These are phyloP conservation scores for Monosporozyma aquatica DNA, from an alignment of 805 yeast genomes.

Conservation along the genomic window DNA sequence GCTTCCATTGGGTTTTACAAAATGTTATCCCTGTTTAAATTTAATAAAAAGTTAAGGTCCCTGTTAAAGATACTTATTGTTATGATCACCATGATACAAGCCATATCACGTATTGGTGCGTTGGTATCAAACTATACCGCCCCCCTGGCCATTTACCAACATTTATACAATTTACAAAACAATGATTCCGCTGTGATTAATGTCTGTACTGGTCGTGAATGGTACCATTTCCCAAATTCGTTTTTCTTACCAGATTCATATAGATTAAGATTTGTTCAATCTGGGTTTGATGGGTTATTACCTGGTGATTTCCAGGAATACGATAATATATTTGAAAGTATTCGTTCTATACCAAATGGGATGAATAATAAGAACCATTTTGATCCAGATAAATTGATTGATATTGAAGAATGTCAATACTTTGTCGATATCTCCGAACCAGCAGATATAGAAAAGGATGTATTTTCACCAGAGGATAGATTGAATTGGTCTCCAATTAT, in stretches of 20 bases:
- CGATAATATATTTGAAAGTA: constrained; percentile 23
- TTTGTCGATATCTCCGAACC: constrained; percentile 54
- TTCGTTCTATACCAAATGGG: constrained; percentile 45
- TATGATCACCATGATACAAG: constrained; percentile 16
- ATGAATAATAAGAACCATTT: constrained; percentile 72
- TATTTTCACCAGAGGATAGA: constrained; percentile 24
- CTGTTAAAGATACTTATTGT: constrained; percentile 14
- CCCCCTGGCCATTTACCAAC: constrained; percentile 53
- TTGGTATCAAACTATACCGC: constrained; percentile 61
- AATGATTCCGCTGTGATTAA: constrained; percentile 27
- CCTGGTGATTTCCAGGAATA: constrained; percentile 76
- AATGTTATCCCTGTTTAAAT: constrained; percentile 10
- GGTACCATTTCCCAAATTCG: constrained; percentile 89
- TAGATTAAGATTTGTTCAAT: constrained; percentile 57
- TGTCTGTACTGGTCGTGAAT: constrained; percentile 88
- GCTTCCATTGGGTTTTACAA: constrained; percentile 44
- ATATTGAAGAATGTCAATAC: constrained; percentile 51
- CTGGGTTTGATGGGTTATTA: constrained; percentile 77
- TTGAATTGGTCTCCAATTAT: constrained; percentile 38
- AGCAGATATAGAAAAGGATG: constrained; percentile 38
- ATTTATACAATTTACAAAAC: constrained; percentile 18
- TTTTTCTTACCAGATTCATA: constrained; percentile 61
- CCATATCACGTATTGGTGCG: constrained; percentile 49
- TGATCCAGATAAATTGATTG: constrained; percentile 47
- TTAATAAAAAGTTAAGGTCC: constrained; percentile 6